phyloP scores from a whole-genome alignment of 495 filamentous ascomycete species.

The Beverwykella pulmonaria region DNA sequence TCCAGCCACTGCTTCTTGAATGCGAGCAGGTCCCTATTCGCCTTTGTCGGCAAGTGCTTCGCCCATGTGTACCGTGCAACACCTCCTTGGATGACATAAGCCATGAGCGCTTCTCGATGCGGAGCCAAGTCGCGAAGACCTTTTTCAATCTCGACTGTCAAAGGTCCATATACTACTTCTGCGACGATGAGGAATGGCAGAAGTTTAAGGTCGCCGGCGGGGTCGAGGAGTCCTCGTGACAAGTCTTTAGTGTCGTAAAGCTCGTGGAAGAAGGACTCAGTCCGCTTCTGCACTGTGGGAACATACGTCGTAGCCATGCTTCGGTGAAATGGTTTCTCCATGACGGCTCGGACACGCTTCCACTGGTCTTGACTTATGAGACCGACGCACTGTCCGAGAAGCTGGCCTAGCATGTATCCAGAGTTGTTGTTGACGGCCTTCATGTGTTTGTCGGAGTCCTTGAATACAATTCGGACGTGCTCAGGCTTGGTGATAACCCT shows the following conservation, averaged over 20 bases:
- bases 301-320: no score
- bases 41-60: slow-evolving; percentile 10
- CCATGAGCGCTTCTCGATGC: slow-evolving; percentile 42
- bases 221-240: slow-evolving; percentile 18
- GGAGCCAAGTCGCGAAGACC: slow-evolving; percentile 33
- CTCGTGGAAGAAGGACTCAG: background rate
- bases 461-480: slow-evolving; percentile 11
- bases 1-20: slow-evolving; percentile 7
- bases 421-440: slow-evolving; percentile 23
- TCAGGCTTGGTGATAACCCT: slow-evolving; percentile 6
- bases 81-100: slow-evolving; percentile 41
- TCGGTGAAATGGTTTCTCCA: background rate
- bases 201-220: slow-evolving; percentile 44
- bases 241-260: background rate
- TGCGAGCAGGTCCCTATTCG: background rate
- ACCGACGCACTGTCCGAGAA: slow-evolving; percentile 49
- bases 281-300: background rate
- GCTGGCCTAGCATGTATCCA: slow-evolving; percentile 29
- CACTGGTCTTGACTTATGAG: slow-evolving; percentile 44
- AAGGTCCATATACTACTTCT: slow-evolving; percentile 45
- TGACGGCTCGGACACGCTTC: background rate
- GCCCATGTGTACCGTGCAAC: slow-evolving; percentile 35
- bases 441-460: slow-evolving; percentile 12
- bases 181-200: slow-evolving; percentile 47
- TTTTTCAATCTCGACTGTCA: slow-evolving; percentile 25